Evolutionary conservation across 768 basidiomycete genomes (phyloP).

Genomic region (Suillus decipiens): DNA sequence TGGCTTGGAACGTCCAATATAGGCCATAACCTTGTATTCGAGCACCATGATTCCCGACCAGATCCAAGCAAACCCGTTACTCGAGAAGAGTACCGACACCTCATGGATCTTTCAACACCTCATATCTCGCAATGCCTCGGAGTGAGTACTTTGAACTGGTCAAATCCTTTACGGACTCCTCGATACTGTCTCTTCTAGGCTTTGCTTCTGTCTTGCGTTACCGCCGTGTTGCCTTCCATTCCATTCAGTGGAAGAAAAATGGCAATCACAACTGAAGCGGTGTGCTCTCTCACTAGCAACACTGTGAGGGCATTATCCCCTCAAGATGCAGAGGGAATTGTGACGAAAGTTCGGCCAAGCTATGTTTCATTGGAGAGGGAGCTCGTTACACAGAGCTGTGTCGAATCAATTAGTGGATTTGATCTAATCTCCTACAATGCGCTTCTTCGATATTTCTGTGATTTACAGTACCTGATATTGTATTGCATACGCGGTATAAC

Average conservation of each 20-base stretch:
- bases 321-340: conserved; percentile 56
- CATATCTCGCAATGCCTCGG: conserved; percentile 73
- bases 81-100: conserved; percentile 69
- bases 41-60: conserved; percentile 56
- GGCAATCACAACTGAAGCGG: conserved; percentile 74
- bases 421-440: conserved; percentile 30
- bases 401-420: conserved; percentile 70
- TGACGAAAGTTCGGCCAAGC: conserved; percentile 53
- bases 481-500: not conserved
- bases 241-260: conserved; percentile 79
- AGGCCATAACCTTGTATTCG: conserved; percentile 74
- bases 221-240: conserved; percentile 78
- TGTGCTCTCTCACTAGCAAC: conserved; percentile 61
- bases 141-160: conserved; percentile 44
- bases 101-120: conserved; percentile 66
- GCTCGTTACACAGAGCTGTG: conserved; percentile 77
- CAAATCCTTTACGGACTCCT: conserved; percentile 7
- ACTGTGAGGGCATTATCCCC: conserved; percentile 46
- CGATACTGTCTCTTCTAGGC: conserved; percentile 43
- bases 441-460: not conserved
- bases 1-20: conserved; percentile 87
- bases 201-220: conserved; percentile 79
- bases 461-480: not conserved
- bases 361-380: conserved; percentile 74
- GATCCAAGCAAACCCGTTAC: conserved; percentile 57